Base-by-base conservation (phyloP, 352 stramenopile species). In the Labyrinthula sp. region DNA sequence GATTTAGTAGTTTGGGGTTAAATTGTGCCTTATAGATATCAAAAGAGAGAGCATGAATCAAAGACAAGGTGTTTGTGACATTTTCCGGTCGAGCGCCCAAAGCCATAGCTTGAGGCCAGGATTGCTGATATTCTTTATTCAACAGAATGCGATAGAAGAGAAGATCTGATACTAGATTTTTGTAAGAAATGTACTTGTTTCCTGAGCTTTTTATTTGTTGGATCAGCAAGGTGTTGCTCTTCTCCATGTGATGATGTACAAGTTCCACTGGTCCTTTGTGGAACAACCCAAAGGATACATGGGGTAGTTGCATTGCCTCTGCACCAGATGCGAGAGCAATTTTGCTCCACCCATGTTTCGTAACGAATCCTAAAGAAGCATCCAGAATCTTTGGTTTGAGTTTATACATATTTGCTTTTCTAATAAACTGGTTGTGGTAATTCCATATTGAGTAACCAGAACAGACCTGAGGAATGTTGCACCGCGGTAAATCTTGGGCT, bases 61-160 rank as follows among this genome's bases (percentile, higher is more conserved):
- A 34, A 15, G 40, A 35, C 43, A 52, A 14, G 22, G 43, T 52
- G 31, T 31, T 35, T 3, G 34, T 15, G 12, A 52, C 5, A 17
- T 52, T 52, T 10, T 52, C 34, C 21, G 43, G 43, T 18, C 33
- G 23, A 22, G 47, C 15, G n/a, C 43, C 43, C 30, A 52, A 14
- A 1, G 43, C 43, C 43, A 52, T 52, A 22, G 43, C 43, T 28
- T 52, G 43, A 22, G 43, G 43, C 43, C 43, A 52, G 43, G 31
- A 45, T 2, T 35, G 43, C 30, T 45, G 18, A 28, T 52, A 54
- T 14, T 31, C 31, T 0, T 36, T 35, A 25, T 18, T 52, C 31
- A 45, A 35, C 43, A 36, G 18, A 10, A 52, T 25, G 3, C 43
- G n/a, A 20, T 47, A 9, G 20, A 21, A 25, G 30, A 52, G 9